Conservation (phyloP, 805 yeast genomes). For the Candida cerambycidarum region DNA sequence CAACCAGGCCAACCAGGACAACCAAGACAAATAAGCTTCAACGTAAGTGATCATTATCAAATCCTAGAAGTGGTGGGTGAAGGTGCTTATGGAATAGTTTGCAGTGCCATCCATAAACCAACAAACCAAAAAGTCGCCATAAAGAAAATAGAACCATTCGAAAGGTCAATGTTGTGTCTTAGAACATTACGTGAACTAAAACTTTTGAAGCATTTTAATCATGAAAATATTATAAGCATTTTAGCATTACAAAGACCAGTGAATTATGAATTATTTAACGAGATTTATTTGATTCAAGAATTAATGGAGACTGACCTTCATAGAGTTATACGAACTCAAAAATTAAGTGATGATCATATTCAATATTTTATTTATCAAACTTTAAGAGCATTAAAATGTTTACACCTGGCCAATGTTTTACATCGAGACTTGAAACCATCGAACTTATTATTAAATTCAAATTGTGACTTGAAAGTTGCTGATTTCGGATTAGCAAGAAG, state of each 20-base stretch:
- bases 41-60: conserved; percentile 84
- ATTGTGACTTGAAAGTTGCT: conserved; percentile 91
- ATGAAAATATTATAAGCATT: conserved; percentile 88
- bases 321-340: conserved; percentile 78
- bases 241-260: conserved; percentile 87
- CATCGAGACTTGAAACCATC: conserved; percentile 93
- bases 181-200: conserved; percentile 89
- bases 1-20: conserved; percentile 4
- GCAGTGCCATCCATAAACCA: conserved; percentile 85
- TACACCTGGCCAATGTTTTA: conserved; percentile 91
- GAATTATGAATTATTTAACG: conserved; percentile 71
- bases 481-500: conserved; percentile 89
- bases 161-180: conserved; percentile 81
- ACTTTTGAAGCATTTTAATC: conserved; percentile 83
- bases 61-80: conserved; percentile 85
- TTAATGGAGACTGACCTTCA: conserved; percentile 87
- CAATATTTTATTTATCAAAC: conserved; percentile 94
- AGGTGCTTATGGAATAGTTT: conserved; percentile 95
- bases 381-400: conserved; percentile 81
- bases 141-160: conserved; percentile 91
- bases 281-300: conserved; percentile 86
- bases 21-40: conserved; percentile 53
- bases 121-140: conserved; percentile 90
- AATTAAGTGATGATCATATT: conserved; percentile 85
- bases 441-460: conserved; percentile 80